phyloP scores from a whole-genome alignment of 352 stramenopile genomes.

The Globisporangium sylvaticum region DNA sequence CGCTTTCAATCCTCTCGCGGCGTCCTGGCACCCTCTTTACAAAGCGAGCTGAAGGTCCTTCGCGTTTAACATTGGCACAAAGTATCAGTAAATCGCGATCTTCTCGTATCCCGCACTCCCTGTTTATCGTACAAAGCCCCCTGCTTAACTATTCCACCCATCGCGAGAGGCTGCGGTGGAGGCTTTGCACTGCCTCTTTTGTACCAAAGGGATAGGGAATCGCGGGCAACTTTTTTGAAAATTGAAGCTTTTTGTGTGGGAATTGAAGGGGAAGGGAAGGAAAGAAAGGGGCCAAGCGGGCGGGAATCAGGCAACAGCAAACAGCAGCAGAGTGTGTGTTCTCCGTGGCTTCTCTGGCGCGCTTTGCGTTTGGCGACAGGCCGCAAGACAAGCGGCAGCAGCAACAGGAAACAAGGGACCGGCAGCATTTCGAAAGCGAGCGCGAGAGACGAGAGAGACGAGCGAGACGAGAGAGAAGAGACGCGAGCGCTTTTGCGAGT shows the following conservation, averaged over 20 bases:
- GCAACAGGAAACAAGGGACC: background rate
- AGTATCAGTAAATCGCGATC: background rate
- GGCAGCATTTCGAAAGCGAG: slow-evolving; percentile 10
- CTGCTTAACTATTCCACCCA: background rate
- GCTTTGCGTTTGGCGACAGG: background rate
- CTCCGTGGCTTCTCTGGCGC: slow-evolving; percentile 2
- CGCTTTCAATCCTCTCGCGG: background rate
- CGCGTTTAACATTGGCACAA: background rate
- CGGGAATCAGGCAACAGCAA: slow-evolving; percentile 1
- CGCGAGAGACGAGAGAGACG: slow-evolving; percentile 7
- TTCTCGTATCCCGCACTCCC: background rate
- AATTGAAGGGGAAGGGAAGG: background rate
- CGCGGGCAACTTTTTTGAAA: slow-evolving; percentile 9
- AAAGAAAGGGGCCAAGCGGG: slow-evolving; percentile 3
- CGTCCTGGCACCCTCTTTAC: background rate
- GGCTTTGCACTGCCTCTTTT: slow-evolving; percentile 3
- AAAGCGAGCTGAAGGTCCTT: background rate
- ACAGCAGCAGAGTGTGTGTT: background rate
- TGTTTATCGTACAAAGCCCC: background rate
- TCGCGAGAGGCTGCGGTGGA: background rate
- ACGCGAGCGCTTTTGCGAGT: background rate
- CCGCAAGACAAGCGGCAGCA: background rate
- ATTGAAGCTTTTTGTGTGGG: slow-evolving; percentile 1
- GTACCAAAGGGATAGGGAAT: background rate
- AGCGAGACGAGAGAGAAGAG: background rate